Percentiles rank a stretch among this genome's conserved stretches.
Conservation (phyloP, 148 eudicot species). For the Arctostaphylos glauca region DNA sequence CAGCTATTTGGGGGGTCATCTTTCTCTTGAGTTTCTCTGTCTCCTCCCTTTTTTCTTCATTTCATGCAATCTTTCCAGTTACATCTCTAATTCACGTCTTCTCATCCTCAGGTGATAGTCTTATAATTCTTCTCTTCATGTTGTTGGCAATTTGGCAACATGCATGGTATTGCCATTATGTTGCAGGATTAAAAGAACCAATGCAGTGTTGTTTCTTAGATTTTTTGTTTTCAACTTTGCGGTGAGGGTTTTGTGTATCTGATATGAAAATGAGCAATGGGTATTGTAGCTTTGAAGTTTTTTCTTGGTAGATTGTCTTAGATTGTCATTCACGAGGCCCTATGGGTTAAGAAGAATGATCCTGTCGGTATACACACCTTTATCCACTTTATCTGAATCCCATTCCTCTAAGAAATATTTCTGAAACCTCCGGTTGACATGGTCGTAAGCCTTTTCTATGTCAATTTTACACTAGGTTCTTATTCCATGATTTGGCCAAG, state of each 20-base stretch:
- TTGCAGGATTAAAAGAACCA: not conserved
- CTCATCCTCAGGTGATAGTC: not conserved
- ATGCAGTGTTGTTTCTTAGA: not conserved
- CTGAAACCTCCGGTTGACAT: too few relatives aligned
- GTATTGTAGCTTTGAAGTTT: not conserved
- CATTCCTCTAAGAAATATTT: too few relatives aligned
- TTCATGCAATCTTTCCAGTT: not conserved
- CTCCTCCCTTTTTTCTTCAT: not conserved
- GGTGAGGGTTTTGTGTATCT: too few relatives aligned
- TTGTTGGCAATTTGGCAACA: not conserved
- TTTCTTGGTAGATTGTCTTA: not conserved
- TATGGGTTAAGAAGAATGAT: too few relatives aligned
- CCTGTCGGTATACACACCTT: too few relatives aligned
- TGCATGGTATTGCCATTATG: not conserved
- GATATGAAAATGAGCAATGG: too few relatives aligned
- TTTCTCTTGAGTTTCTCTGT: slow-evolving; percentile 5
- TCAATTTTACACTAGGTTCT: too few relatives aligned
- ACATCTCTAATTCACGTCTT: not conserved
- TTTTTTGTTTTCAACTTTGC: not conserved
- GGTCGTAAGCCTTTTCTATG: too few relatives aligned
- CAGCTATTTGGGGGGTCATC: not conserved
- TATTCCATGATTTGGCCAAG: too few relatives aligned
- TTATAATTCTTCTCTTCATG: not conserved
- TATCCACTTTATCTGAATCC: too few relatives aligned
- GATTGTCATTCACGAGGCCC: too few relatives aligned